A percentile compares a stretch with the other conserved stretches of the same genome.
Conservation (phyloP, 2,329 filamentous ascomycete genomes). For the Penicillium oxalicum region DNA sequence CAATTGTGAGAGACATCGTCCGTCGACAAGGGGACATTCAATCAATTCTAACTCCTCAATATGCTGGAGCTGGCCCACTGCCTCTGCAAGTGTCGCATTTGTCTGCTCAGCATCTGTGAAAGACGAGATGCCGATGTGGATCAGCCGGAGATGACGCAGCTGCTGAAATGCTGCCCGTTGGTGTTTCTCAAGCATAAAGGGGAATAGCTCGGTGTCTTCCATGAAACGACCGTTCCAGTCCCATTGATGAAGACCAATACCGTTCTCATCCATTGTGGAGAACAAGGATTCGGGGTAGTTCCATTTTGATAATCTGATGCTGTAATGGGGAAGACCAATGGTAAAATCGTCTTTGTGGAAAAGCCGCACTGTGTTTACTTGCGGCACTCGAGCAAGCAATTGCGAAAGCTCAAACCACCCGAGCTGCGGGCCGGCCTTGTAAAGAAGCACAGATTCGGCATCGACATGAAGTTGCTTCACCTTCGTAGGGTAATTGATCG, state of each 20-base stretch:
- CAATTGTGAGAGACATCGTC: slow-evolving; percentile 60
- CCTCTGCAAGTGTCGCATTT: slow-evolving; percentile 38
- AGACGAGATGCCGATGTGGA: slow-evolving; percentile 37
- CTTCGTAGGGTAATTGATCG: slow-evolving; percentile 64
- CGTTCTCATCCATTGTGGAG: slow-evolving; percentile 50
- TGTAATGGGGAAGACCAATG: slow-evolving; percentile 28
- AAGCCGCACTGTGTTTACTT: slow-evolving; percentile 64
- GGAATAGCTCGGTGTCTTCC: slow-evolving; percentile 30
- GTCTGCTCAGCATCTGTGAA: slow-evolving; percentile 34
- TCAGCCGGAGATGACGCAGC: slow-evolving; percentile 32
- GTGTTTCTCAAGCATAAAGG: slow-evolving; percentile 51
- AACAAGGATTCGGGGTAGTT: slow-evolving; percentile 63
- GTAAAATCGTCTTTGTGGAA: slow-evolving; percentile 59
- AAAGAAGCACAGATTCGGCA: slow-evolving; percentile 52
- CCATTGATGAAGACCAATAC: slow-evolving; percentile 46
- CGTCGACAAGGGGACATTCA: slow-evolving; percentile 66
- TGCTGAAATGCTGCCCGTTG: slow-evolving; percentile 48
- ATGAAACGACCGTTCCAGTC: slow-evolving; percentile 52
- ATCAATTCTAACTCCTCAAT: slow-evolving; percentile 67
- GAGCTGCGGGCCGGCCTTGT: slow-evolving; percentile 47
- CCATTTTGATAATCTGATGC: slow-evolving; percentile 50
- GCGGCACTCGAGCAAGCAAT: slow-evolving; percentile 60
- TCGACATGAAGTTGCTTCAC: slow-evolving; percentile 66
- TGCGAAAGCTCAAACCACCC: slow-evolving; percentile 52
- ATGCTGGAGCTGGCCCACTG: slow-evolving; percentile 53